These are phyloP conservation scores for Echinosophora koreensis DNA, from an alignment of 306 rosid species.

Conservation along the genomic window DNA sequence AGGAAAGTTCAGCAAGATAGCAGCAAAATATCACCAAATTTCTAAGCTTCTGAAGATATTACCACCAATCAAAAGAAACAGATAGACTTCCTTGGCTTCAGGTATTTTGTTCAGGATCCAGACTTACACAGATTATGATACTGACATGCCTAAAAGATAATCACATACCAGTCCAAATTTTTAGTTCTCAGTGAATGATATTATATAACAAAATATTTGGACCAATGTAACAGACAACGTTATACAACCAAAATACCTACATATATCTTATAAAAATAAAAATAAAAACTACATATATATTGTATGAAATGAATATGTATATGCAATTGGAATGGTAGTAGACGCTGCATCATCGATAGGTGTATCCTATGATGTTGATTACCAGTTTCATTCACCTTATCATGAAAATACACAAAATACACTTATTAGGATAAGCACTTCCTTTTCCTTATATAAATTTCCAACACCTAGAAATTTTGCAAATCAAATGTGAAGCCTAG, in stretches of 20 bases:
- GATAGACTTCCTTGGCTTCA: conserved; percentile 4
- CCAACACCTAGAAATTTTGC: neutral
- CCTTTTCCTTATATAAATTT: neutral
- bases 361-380: neutral
- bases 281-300: neutral
- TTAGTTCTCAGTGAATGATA: neutral
- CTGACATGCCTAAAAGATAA: conserved; percentile 19
- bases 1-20: conserved; percentile 26
- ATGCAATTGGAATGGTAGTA: neutral
- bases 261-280: neutral
- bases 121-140: conserved; percentile 13
- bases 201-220: neutral
- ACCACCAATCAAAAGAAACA: conserved; percentile 15
- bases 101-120: conserved; percentile 27
- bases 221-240: neutral
- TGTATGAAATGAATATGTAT: neutral
- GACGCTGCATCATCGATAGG: neutral
- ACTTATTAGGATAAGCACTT: neutral
- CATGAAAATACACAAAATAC: conserved; percentile 1
- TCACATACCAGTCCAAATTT: conserved; percentile 13
- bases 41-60: neutral
- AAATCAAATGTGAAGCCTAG: conserved; percentile 36
- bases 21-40: conserved; percentile 4
- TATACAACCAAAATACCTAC: neutral
- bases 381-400: conserved; percentile 18